These are phyloP conservation scores for Malassezia dermatis DNA, from an alignment of 1,284 basidiomycete species.

Conservation along the genomic window DNA sequence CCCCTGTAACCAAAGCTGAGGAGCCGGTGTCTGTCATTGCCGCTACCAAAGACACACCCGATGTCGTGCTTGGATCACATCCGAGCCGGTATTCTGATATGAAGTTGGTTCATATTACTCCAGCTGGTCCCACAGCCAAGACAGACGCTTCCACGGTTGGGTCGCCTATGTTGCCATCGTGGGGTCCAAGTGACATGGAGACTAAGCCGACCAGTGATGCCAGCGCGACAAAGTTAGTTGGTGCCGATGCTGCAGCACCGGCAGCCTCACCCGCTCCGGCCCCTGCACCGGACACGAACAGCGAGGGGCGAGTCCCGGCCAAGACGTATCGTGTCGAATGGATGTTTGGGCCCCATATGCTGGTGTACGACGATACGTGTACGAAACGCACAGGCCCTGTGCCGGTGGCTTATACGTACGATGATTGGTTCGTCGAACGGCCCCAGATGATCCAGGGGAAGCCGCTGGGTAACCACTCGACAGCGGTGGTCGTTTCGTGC, in stretches of 20 bases:
- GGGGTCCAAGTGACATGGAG: not conserved
- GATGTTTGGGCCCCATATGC: slow-evolving; percentile 5
- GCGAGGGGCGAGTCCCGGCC: not conserved
- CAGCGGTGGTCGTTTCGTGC: not conserved
- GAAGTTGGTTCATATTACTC: not conserved
- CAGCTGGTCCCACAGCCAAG: not conserved
- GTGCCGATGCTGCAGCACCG: not conserved
- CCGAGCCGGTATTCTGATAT: not conserved
- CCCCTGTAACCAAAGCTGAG: too few relatives aligned
- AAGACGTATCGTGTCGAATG: slow-evolving; percentile 3
- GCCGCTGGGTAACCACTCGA: not conserved
- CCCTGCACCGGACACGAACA: not conserved
- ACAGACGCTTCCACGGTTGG: not conserved
- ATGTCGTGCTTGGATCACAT: not conserved
- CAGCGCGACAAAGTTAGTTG: not conserved
- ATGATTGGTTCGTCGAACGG: slow-evolving; percentile 12
- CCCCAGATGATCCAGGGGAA: not conserved
- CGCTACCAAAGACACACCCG: not conserved
- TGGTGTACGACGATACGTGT: slow-evolving; percentile 8
- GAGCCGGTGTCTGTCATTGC: not conserved
- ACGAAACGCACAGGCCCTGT: not conserved
- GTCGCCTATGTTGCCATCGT: not conserved
- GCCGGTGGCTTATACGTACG: slow-evolving; percentile 15
- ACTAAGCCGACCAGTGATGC: too few relatives aligned
- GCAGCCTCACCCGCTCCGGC: not conserved